Evolutionary conservation across 2,329 filamentous ascomycete genomes (phyloP), one percentile per base, ranked within the genome.

Genomic region (Sporothrix curviconia): DNA sequence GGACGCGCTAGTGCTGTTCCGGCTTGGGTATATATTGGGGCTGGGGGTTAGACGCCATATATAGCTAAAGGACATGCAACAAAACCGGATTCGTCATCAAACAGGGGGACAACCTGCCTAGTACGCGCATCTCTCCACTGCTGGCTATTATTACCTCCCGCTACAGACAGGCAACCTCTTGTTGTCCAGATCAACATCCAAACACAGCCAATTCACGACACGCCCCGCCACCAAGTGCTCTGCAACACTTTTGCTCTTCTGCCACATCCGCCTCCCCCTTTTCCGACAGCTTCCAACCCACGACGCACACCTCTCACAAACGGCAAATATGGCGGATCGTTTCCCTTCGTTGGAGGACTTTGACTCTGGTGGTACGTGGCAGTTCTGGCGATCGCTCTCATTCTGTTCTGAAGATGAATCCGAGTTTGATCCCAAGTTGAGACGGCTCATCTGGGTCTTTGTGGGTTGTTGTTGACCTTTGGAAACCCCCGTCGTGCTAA

Each of bases 291-390:
- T n/a, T n/a, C n/a, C n/a, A n/a, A n/a, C n/a, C n/a, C n/a, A n/a
- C n/a, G n/a, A n/a, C n/a, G n/a, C n/a, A n/a, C n/a, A n/a, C n/a
- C n/a, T n/a, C n/a, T n/a, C n/a, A n/a, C n/a, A n/a, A n/a, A n/a
- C n/a, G n/a, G n/a, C 59, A 67, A 75, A 67, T 44, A 91, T 91
- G 87, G 87, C 87, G 50, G 86, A 90, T 73, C 78, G 86, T 67
- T 91, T 91, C 71, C 87, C 87, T 65, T 89, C 87, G 46, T 75
- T 91, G 66, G 87, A 91, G 72, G 87, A 91, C 67, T 88, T 91
- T 69, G 85, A 88, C 71, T 80, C 80, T 30, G 81, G 80, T 66
- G 80, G 81, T 84, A 72, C 71, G 77, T 43, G 37, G 37, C 22
- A 24, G 9, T 12, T 24, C n/a, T 4, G 8, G n/a, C 17, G 43